A percentile compares a stretch with the other conserved stretches of the same genome.
These are phyloP conservation scores for Beta vulgaris DNA, from an alignment of 148 eudicot genomes.

Conservation along the genomic window DNA sequence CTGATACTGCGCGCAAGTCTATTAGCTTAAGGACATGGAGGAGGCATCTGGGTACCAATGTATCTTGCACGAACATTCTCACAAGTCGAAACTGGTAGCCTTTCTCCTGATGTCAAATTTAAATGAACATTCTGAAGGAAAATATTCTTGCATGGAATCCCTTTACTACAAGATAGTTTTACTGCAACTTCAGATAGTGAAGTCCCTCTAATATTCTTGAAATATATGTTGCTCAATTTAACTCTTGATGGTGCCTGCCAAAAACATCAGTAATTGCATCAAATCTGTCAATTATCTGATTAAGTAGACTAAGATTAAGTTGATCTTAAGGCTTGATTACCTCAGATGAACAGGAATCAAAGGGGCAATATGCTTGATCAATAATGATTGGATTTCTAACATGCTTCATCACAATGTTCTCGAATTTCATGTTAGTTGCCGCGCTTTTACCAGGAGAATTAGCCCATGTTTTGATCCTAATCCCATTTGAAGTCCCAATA, in stretches of 20 bases:
- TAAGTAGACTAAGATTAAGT: background rate
- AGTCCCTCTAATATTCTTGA: slow-evolving; percentile 53
- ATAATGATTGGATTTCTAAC: slow-evolving; percentile 54
- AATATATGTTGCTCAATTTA: slow-evolving; percentile 44
- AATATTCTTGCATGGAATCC: slow-evolving; percentile 46
- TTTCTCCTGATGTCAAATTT: slow-evolving; percentile 29
- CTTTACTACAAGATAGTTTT: slow-evolving; percentile 42
- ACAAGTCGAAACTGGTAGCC: slow-evolving; percentile 37
- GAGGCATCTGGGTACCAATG: slow-evolving; percentile 52
- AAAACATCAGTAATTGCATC: background rate
- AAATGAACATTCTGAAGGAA: slow-evolving; percentile 45
- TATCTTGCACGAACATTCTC: slow-evolving; percentile 44
- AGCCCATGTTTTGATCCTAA: slow-evolving; percentile 66
- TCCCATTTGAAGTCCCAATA: slow-evolving; percentile 46
- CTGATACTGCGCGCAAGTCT: background rate
- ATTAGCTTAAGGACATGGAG: slow-evolving; percentile 37
- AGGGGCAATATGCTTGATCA: slow-evolving; percentile 52
- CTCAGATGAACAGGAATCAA: slow-evolving; percentile 41
- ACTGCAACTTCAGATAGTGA: slow-evolving; percentile 46
- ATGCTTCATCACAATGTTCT: slow-evolving; percentile 49
- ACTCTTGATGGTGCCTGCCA: slow-evolving; percentile 52
- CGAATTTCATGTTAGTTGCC: slow-evolving; percentile 47
- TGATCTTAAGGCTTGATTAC: slow-evolving; percentile 3
- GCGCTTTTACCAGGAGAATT: slow-evolving; percentile 39
- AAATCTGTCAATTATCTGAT: background rate